Evolutionary conservation across 305 asterid species (phyloP), one percentile per base, ranked within the genome.

Genomic region (Nicotiana rustica): DNA sequence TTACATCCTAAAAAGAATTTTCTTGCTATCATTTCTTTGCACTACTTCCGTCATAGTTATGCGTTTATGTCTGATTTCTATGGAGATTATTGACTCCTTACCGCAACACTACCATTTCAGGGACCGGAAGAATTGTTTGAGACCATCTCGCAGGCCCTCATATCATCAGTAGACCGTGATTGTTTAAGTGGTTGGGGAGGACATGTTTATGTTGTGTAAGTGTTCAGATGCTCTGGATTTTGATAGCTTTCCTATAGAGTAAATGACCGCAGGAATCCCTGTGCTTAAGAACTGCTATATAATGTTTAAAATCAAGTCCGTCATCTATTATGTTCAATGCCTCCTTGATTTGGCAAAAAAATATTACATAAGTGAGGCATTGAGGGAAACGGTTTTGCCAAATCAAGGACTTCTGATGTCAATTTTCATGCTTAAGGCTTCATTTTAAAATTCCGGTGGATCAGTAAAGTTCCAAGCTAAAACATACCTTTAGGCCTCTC

Each of bases 131-230:
- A 94, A 81, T 84, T 95, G 89, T 95, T 94, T 38, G 97, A 92
- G 88, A 95, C 96, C 82, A 95, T 95, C 89, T 92, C 98, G 61
- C 99, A 95, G 85, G 98, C 99, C 10, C 92, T 95, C 83, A 61
- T 95, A 76, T 87, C 99, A 52, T 93, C 97, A 21, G 93, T 93
- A 5, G 98, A 95, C 88, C 97, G 99, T 75, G 99, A 95, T 78
- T 95, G 98, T 86, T 86, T 93, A 90, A 95, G 99, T 91, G 99
- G 99, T 70, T 93, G 98, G 99, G 99, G 98, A 85, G 99, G 99
- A 6, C 99, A 95, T 68, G 97, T 92, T 68, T 95, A 92, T 81
- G 91, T 95, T 5, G 98, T 95, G 98, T 94, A 92, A 92, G 99
- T 81, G 13, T 59, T 66, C 61, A 64, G 19, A 13, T 82, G 33